Evolutionary conservation across 1,139 yeast species (phyloP).

Genomic region (Scheffersomyces parashehatae): DNA sequence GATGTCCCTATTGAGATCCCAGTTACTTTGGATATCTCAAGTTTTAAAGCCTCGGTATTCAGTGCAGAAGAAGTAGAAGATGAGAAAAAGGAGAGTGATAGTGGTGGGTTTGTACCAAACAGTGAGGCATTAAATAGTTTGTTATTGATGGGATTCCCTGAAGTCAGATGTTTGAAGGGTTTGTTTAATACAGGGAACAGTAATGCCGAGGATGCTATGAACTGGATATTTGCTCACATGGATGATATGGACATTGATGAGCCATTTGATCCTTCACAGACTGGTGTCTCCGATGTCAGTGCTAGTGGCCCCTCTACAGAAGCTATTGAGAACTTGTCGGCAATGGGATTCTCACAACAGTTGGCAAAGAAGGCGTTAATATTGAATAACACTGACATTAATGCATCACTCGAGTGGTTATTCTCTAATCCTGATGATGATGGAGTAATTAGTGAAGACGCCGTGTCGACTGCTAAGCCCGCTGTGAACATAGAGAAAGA

Average conservation of each 20-base stretch:
- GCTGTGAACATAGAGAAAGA: slow-evolving; percentile 24
- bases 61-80: slow-evolving; percentile 40
- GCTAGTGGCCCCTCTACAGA: slow-evolving; percentile 29
- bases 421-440: slow-evolving; percentile 74
- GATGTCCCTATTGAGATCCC: slow-evolving; percentile 72
- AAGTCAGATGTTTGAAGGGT: slow-evolving; percentile 64
- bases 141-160: slow-evolving; percentile 85
- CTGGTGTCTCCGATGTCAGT: not conserved
- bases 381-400: slow-evolving; percentile 59
- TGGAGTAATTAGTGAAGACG: slow-evolving; percentile 33
- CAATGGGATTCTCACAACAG: slow-evolving; percentile 76
- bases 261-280: slow-evolving; percentile 36
- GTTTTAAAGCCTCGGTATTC: slow-evolving; percentile 31
- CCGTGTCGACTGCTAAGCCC: slow-evolving; percentile 6
- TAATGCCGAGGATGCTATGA: slow-evolving; percentile 77
- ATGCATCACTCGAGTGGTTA: slow-evolving; percentile 88
- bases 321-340: slow-evolving; percentile 50
- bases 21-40: slow-evolving; percentile 35
- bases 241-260: slow-evolving; percentile 80
- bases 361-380: slow-evolving; percentile 71
- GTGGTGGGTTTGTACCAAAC: slow-evolving; percentile 51
- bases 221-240: slow-evolving; percentile 87
- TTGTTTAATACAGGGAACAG: slow-evolving; percentile 70
- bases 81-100: slow-evolving; percentile 21
- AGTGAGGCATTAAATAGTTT: slow-evolving; percentile 55